Percentiles rank a stretch among this genome's conserved stretches.
phyloP scores from a whole-genome alignment of 306 rosid genomes.

The Lathyrus tuberosus region DNA sequence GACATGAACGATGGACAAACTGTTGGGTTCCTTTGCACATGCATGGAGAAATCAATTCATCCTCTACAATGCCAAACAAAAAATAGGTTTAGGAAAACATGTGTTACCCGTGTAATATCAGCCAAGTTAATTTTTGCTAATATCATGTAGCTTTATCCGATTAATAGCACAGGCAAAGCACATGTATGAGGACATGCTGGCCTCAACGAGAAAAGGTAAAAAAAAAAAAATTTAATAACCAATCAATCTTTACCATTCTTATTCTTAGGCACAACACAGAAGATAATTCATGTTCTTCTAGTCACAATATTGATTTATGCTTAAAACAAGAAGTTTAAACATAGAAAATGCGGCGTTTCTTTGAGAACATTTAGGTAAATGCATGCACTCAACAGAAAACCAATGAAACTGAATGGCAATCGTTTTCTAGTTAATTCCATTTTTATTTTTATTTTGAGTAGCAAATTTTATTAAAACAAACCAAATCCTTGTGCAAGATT shows the following conservation, averaged over 20 bases:
- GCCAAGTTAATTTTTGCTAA: conserved; percentile 19
- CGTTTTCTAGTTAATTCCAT: conserved; percentile 10
- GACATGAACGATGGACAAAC: conserved; percentile 96
- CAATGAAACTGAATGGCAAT: conserved; percentile 4
- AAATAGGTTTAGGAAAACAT: conserved; percentile 31
- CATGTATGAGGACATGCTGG: not conserved
- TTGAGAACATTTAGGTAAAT: conserved; percentile 3
- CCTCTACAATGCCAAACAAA: conserved; percentile 58
- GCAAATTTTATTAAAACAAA: too few relatives aligned
- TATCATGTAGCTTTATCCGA: conserved; percentile 5
- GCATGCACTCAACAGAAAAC: conserved; percentile 13
- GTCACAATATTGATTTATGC: conserved; percentile 33
- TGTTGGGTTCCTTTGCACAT: conserved; percentile 99
- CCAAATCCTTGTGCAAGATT: too few relatives aligned
- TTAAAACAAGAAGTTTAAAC: conserved; percentile 9
- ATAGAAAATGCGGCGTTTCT: conserved; percentile 1
- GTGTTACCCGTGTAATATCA: conserved; percentile 8
- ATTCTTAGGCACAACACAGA: not conserved
- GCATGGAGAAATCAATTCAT: conserved; percentile 96
- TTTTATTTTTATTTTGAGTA: too few relatives aligned
- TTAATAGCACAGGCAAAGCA: not conserved
- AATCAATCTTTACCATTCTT: not conserved
- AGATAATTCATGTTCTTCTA: conserved; percentile 15
- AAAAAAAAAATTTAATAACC: conserved; percentile 11
- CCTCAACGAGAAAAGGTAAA: not conserved